Evolutionary conservation across 2,329 filamentous ascomycete species (phyloP), one percentile per base, ranked within the genome.

Genomic region (Hymenoscyphus linearis): DNA sequence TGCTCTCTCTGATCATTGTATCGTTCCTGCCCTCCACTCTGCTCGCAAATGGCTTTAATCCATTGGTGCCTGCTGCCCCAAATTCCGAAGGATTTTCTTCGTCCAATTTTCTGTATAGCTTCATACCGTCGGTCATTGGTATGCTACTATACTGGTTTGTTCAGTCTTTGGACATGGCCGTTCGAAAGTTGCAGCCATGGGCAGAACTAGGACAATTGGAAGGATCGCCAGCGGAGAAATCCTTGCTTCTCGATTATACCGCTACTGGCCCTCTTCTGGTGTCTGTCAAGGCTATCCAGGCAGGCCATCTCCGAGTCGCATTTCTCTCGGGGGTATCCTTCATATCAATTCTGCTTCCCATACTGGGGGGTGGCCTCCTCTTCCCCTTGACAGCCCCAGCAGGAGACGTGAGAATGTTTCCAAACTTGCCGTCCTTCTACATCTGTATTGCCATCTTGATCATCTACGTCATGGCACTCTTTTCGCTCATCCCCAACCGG

Each of bases 61-160:
- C 93, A 2, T 77, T 81, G 6, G 77, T 96, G 0, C 76, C 80
- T 10, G 85, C 87, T 0, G 77, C 79, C 2, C 85, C 90, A 1
- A 77, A 82, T 3, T 69, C 75, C 0, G 78, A 78, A 27, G 90
- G 88, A 18, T 97, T 96, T 74, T 96, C 91, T 1, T 80, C 90
- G 0, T 90, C 91, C 56, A 91, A 96, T 74, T 97, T 97, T 76
- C 77, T 96, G 57, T 97, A 92, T 78, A 85, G 84, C 63, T 91
- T 93, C 74, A 60, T 93, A 25, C 89, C 90, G 0, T 84, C 87
- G 2, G 67, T 89, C 0, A 71, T 92, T 31, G 90, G 86, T 4
- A 83, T 86, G 69, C 66, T 89, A 16, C 76, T 90, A 55, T 89
- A 87, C 72, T 80, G 91, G 53, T 73, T 82, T 57, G 86, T 90